A percentile compares a stretch with the other conserved stretches of the same genome.
phyloP scores from a whole-genome alignment of 371 early-diverging fungal genomes.

The Mucor lusitanicus region DNA sequence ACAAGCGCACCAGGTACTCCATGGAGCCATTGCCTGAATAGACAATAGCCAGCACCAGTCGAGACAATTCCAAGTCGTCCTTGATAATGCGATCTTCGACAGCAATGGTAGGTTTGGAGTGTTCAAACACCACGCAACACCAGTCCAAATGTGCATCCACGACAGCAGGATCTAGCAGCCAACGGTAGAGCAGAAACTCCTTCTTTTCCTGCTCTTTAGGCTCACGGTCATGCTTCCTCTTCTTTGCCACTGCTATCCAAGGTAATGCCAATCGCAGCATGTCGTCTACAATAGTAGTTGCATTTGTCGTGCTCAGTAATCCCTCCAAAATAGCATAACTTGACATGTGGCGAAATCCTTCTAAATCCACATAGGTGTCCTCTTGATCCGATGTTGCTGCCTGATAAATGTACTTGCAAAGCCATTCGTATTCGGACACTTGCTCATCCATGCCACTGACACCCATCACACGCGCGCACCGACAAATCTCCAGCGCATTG shows the following conservation, averaged over 20 bases:
- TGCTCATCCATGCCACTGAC: conserved; percentile 51
- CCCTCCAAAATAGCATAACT: conserved; percentile 56
- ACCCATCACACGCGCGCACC: conserved; percentile 54
- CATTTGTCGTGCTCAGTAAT: conserved; percentile 47
- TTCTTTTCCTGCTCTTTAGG: conserved; percentile 21
- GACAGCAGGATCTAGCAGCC: conserved; percentile 37
- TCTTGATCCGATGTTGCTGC: neutral
- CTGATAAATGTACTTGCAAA: conserved; percentile 63
- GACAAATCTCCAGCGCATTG: conserved; percentile 58
- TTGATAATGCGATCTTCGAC: conserved; percentile 62
- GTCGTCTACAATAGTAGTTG: conserved; percentile 48
- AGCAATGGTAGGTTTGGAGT: conserved; percentile 58
- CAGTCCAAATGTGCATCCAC: conserved; percentile 46
- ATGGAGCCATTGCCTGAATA: conserved; percentile 52
- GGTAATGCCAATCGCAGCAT: conserved; percentile 58
- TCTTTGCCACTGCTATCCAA: conserved; percentile 48
- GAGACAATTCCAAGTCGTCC: conserved; percentile 57
- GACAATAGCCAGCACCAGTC: conserved; percentile 56
- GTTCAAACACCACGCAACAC: conserved; percentile 58
- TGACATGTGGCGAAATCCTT: conserved; percentile 42
- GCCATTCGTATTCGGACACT: conserved; percentile 56
- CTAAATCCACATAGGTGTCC: conserved; percentile 34
- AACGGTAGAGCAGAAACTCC: conserved; percentile 43
- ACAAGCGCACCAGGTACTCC: conserved; percentile 55
- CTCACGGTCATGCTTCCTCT: neutral